Percentiles rank a stretch among this genome's conserved stretches.
Conservation (phyloP, 768 basidiomycete species). For the Hericium rajendrae region DNA sequence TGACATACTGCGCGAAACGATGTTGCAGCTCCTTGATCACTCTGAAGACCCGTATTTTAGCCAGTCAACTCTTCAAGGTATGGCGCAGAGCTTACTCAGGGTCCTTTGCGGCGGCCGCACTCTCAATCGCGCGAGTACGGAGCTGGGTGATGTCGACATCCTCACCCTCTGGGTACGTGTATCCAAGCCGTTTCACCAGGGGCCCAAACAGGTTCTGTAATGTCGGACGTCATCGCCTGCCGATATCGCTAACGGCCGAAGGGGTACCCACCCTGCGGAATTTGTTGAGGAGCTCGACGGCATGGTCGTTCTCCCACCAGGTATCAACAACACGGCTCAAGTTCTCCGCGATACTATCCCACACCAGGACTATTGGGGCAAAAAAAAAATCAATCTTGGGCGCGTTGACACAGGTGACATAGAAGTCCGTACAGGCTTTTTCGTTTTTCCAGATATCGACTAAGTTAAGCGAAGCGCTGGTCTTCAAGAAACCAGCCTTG, state of each 20-base stretch:
- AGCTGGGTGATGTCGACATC: slow-evolving; percentile 58
- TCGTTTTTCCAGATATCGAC: slow-evolving; percentile 63
- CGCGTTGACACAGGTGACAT: neutral
- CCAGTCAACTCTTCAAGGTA: no score
- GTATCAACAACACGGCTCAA: slow-evolving; percentile 45
- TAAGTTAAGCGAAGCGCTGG: slow-evolving; percentile 70
- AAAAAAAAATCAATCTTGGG: neutral
- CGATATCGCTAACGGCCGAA: neutral
- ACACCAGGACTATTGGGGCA: slow-evolving; percentile 59
- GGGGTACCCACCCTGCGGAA: slow-evolving; percentile 41
- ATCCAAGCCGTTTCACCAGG: slow-evolving; percentile 70
- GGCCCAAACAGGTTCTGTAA: slow-evolving; percentile 58
- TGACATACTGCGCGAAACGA: slow-evolving; percentile 63
- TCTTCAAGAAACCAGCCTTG: slow-evolving; percentile 66
- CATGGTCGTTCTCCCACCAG: slow-evolving; percentile 76
- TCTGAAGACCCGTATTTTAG: slow-evolving; percentile 28
- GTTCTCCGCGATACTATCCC: slow-evolving; percentile 56
- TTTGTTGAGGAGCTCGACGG: slow-evolving; percentile 43
- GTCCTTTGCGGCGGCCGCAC: slow-evolving; percentile 41
- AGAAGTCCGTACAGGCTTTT: slow-evolving; percentile 50
- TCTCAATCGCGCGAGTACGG: slow-evolving; percentile 61
- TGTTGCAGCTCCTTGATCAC: slow-evolving; percentile 63
- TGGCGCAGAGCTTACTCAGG: slow-evolving; percentile 20
- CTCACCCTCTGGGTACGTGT: slow-evolving; percentile 59
- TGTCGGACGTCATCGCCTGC: neutral